Conservation (phyloP, 768 basidiomycete genomes). For the Strobilomyces dryophilus region DNA sequence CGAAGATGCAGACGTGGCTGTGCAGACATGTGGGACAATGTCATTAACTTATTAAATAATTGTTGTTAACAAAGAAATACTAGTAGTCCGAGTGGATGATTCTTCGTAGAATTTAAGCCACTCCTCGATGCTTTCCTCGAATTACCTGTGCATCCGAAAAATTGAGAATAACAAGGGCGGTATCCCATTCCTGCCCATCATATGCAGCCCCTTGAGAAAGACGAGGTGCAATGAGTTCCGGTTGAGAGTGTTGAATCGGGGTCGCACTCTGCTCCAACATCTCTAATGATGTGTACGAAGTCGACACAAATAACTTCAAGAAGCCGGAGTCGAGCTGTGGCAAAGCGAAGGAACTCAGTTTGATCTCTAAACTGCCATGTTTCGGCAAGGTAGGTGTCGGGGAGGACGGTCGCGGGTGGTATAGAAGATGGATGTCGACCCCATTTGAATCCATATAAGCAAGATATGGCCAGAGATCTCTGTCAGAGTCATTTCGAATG, state of each 20-base stretch:
- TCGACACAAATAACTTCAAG: conserved; percentile 56
- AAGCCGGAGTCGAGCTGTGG: conserved; percentile 44
- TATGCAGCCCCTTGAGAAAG: neutral
- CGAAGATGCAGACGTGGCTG: neutral
- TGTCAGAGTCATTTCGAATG: conserved; percentile 46
- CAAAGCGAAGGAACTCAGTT: conserved; percentile 40
- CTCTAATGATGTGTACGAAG: conserved; percentile 44
- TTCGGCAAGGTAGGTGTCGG: conserved; percentile 42
- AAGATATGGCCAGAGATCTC: conserved; percentile 60
- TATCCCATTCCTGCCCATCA: conserved; percentile 30
- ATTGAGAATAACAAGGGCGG: conserved; percentile 20
- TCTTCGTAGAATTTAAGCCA: neutral
- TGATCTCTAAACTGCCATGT: conserved; percentile 37
- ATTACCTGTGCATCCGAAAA: conserved; percentile 13
- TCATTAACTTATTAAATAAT: no score
- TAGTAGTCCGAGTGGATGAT: no score
- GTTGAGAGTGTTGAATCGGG: conserved; percentile 13
- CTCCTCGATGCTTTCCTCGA: neutral
- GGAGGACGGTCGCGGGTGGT: conserved; percentile 42
- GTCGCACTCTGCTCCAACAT: conserved; percentile 44
- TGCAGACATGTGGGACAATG: neutral
- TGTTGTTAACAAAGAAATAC: no score
- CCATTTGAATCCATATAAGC: conserved; percentile 57
- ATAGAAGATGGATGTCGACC: conserved; percentile 52
- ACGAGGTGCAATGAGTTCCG: conserved; percentile 6